A percentile compares a stretch with the other conserved stretches of the same genome.
Evolutionary conservation across 495 filamentous ascomycete genomes (phyloP).

Genomic region (Durotheca rogersii): DNA sequence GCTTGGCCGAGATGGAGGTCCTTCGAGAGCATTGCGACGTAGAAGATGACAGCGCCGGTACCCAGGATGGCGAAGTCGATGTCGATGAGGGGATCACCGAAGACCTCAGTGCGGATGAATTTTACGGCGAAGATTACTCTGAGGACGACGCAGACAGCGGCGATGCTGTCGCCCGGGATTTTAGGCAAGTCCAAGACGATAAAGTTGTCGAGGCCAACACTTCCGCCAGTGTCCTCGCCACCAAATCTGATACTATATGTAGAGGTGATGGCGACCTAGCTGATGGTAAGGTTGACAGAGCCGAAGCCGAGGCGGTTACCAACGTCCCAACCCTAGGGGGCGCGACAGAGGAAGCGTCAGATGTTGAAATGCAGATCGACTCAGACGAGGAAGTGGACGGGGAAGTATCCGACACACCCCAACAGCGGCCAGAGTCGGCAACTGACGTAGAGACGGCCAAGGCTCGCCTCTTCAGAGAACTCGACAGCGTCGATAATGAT

Average conservation of each 20-base stretch:
- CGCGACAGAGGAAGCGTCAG: slow-evolving; percentile 27
- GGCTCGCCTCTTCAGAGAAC: slow-evolving; percentile 54
- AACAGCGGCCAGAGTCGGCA: slow-evolving; percentile 32
- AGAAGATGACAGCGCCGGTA: slow-evolving; percentile 31
- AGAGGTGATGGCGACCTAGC: neutral
- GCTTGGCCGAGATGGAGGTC: slow-evolving; percentile 51
- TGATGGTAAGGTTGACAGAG: neutral
- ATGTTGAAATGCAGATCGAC: slow-evolving; percentile 44
- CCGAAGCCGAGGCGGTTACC: neutral
- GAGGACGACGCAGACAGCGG: slow-evolving; percentile 33
- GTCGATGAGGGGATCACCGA: slow-evolving; percentile 24
- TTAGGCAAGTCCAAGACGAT: neutral
- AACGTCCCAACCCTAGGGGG: slow-evolving; percentile 16
- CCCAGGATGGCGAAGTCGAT: slow-evolving; percentile 31
- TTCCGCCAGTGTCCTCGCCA: neutral
- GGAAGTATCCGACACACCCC: slow-evolving; percentile 42
- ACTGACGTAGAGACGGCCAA: slow-evolving; percentile 60
- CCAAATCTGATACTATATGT: neutral
- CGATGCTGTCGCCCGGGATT: slow-evolving; percentile 13
- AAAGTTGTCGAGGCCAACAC: neutral
- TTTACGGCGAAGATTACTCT: slow-evolving; percentile 20
- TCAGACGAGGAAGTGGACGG: slow-evolving; percentile 36
- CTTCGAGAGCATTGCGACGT: slow-evolving; percentile 41
- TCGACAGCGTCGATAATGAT: slow-evolving; percentile 30
- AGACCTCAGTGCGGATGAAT: slow-evolving; percentile 23